Percentiles rank a stretch among this genome's conserved stretches.
phyloP scores from a whole-genome alignment of 2,329 filamentous ascomycete species.

The Penicillium sp. region DNA sequence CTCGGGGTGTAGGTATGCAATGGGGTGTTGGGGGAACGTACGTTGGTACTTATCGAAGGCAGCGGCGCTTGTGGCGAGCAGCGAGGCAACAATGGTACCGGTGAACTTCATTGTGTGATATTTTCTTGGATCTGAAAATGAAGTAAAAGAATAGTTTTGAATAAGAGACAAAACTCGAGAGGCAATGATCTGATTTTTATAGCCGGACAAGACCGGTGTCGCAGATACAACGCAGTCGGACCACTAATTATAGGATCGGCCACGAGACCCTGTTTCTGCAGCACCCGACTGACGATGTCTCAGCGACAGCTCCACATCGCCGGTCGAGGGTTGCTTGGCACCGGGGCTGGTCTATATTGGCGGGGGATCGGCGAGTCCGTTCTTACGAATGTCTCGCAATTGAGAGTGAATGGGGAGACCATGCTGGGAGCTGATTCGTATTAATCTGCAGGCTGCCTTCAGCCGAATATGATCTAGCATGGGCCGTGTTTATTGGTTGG shows the following conservation, averaged over 20 bases:
- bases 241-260: conserved; percentile 20
- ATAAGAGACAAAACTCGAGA: background rate
- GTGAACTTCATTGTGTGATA: conserved; percentile 39
- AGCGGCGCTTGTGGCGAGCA: conserved; percentile 35
- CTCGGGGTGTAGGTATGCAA: background rate
- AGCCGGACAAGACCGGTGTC: conserved; percentile 5
- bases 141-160: background rate
- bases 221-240: background rate
- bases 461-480: background rate
- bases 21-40: conserved; percentile 21
- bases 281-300: conserved; percentile 27
- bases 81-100: conserved; percentile 30
- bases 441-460: background rate
- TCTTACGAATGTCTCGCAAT: conserved; percentile 2
- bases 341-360: conserved; percentile 4
- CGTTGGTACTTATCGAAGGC: conserved; percentile 43
- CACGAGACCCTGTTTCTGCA: conserved; percentile 11
- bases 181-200: background rate
- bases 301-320: conserved; percentile 28
- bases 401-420: background rate
- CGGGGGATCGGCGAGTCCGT: conserved; percentile 6
- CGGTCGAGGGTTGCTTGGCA: conserved; percentile 25
- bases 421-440: conserved; percentile 1
- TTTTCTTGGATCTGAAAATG: background rate
- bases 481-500: background rate